Evolutionary conservation across 192 early-diverging fungal species (phyloP), one percentile per base, ranked within the genome.

Genomic region (Entomortierella parvispora): DNA sequence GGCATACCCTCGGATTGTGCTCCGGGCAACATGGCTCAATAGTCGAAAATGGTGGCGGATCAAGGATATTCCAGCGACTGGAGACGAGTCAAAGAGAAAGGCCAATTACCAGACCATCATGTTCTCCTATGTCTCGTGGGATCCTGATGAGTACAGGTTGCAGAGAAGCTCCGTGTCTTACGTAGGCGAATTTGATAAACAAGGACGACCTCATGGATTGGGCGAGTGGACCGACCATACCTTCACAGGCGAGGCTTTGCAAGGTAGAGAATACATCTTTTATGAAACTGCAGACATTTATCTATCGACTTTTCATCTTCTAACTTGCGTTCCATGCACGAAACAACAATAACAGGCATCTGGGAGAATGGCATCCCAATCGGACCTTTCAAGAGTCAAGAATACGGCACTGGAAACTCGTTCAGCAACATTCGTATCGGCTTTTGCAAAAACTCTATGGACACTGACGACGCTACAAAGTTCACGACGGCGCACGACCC

Each of bases 141-240:
- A 81, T 45, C 59, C 58, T 2, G 72, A 81, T 34, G 74, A 71
- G 43, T 64, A 60, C 37, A 49, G 68, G 0, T 65, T 81, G 1
- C 22, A 57, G 4, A 28, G 70, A 32, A 76, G 68, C 23, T 49
- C 58, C 10, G 64, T 81, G 2, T 63, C 68, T 0, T 81, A 81
- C 63, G 71, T 77, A 8, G 80, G 72, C n/a, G 72, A 81, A n/a
- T 66, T 81, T 46, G 74, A 81, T 65, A 60, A 65, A 8, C 25
- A 71, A 22, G 80, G 80, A 18, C 54, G 26, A 15, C 80, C 80
- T 20, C 80, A 81, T 68, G 80, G 80, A 20, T 51, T 54, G 17
- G 80, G 80, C 17, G 80, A 81, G 59, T 81, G 80, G 80, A 67
- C 74, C 4, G 80, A 81, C 49, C 58, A 81, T 37, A 77, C 72